phyloP scores from a whole-genome alignment of 495 filamentous ascomycete genomes.

The Tuber magnatum region DNA sequence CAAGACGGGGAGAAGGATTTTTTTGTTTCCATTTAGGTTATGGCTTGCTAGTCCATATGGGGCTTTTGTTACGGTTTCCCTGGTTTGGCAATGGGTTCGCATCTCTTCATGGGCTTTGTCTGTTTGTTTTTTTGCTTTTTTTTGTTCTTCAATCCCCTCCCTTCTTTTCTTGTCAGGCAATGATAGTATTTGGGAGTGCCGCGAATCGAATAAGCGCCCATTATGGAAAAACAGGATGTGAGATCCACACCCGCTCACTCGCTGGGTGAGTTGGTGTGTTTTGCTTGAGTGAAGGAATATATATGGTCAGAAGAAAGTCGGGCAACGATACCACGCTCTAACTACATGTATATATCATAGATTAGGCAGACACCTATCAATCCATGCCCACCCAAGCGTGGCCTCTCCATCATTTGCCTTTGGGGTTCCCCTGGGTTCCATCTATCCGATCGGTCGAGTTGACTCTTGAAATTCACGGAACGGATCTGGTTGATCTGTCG shows the following conservation, averaged over 20 bases:
- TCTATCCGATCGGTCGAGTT: too few relatives aligned
- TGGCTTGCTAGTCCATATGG: background rate
- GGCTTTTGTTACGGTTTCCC: background rate
- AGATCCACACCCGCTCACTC: background rate
- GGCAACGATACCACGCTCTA: background rate
- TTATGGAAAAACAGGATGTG: background rate
- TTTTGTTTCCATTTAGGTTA: constrained; percentile 43
- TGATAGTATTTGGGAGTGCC: background rate
- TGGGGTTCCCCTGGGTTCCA: too few relatives aligned
- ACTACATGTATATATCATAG: background rate
- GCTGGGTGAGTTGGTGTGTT: background rate
- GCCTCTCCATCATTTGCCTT: too few relatives aligned
- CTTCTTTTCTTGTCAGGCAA: background rate
- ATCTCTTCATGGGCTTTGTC: background rate
- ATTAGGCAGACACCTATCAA: background rate
- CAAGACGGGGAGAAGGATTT: constrained; percentile 46
- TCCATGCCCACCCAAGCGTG: background rate
- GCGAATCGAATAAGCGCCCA: background rate
- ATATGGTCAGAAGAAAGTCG: background rate
- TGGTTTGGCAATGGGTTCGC: background rate
- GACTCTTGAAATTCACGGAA: too few relatives aligned
- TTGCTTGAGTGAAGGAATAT: background rate
- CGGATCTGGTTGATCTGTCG: too few relatives aligned
- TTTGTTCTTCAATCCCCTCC: background rate
- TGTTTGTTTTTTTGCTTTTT: background rate